These are phyloP conservation scores for Pichia cabralensis DNA, from an alignment of 805 yeast genomes.

Conservation along the genomic window DNA sequence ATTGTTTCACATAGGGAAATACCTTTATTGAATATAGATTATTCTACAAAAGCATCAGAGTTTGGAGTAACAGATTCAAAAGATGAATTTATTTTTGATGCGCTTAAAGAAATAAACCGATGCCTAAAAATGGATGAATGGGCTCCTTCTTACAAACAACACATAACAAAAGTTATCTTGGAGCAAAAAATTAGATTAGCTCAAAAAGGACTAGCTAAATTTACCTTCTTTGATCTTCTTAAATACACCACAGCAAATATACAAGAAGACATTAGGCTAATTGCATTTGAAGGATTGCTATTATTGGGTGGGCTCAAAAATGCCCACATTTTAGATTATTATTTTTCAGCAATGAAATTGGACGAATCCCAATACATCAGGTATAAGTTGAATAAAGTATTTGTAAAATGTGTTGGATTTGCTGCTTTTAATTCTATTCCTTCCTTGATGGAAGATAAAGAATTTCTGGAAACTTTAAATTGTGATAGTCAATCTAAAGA, in stretches of 20 bases:
- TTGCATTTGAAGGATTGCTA: conserved; percentile 63
- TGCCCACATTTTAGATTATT: conserved; percentile 46
- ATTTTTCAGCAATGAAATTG: conserved; percentile 45
- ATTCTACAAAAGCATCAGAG: neutral
- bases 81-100: conserved; percentile 33
- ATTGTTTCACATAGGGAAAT: conserved; percentile 18
- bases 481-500: conserved; percentile 5
- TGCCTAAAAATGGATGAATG: conserved; percentile 73
- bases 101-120: conserved; percentile 61
- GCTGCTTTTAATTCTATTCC: conserved; percentile 59
- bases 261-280: conserved; percentile 44
- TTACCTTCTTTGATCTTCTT: conserved; percentile 47
- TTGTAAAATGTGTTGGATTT: conserved; percentile 47
- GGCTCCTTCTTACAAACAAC: conserved; percentile 63
- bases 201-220: conserved; percentile 38
- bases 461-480: conserved; percentile 27
- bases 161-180: conserved; percentile 47
- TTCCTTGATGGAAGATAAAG: conserved; percentile 54
- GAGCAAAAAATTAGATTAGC: conserved; percentile 52
- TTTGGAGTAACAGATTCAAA: conserved; percentile 18
- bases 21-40: conserved; percentile 16
- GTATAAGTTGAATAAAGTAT: conserved; percentile 34
- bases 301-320: conserved; percentile 72
- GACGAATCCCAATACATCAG: conserved; percentile 48
- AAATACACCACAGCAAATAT: conserved; percentile 39